Conservation (phyloP, 2,329 filamentous ascomycete species). For the Fusarium foetens region DNA sequence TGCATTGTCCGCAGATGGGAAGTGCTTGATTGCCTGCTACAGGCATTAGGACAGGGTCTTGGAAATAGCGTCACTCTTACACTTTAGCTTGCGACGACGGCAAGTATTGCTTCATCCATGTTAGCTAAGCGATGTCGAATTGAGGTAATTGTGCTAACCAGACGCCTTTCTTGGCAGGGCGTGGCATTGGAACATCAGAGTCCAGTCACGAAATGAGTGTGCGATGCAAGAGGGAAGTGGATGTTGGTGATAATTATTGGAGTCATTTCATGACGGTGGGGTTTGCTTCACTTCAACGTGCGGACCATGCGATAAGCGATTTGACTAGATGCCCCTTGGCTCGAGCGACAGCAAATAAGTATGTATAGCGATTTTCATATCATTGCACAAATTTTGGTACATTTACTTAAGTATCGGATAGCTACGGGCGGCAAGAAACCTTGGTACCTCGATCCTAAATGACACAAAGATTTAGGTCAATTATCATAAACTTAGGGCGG, state of each 20-base stretch:
- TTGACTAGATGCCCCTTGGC: accelerated
- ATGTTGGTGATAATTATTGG: background rate
- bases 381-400: background rate
- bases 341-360: background rate
- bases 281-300: background rate
- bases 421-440: accelerated
- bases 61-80: constrained; percentile 20
- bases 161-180: constrained; percentile 35
- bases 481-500: background rate
- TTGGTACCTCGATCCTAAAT: background rate
- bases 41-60: constrained; percentile 1
- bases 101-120: constrained; percentile 48
- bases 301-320: too few species aligned
- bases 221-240: background rate
- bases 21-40: constrained; percentile 46
- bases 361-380: background rate
- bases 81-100: constrained; percentile 52
- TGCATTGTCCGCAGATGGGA: constrained; percentile 50
- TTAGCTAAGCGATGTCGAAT: background rate
- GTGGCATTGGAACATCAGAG: constrained; percentile 24
- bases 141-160: constrained; percentile 1
- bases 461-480: background rate
- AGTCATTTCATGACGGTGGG: background rate
- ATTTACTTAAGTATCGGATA: background rate
- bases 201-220: too few species aligned